phyloP scores from a whole-genome alignment of 2,329 filamentous ascomycete genomes.

The Aspergillus hortae region DNA sequence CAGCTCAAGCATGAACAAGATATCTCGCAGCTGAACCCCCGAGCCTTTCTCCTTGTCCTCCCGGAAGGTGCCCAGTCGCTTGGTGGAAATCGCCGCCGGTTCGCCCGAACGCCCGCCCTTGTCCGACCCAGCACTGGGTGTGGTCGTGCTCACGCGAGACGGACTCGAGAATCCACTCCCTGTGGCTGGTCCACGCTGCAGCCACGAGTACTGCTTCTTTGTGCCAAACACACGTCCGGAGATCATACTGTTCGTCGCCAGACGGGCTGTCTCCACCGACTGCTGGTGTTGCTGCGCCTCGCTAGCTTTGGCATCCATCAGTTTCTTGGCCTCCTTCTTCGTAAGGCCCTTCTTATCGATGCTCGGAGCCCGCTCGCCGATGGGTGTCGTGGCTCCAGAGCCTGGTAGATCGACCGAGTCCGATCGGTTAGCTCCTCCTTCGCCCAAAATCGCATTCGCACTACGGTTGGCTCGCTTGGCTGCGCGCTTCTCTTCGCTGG shows the following conservation, averaged over 20 bases:
- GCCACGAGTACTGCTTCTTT: conserved; percentile 49
- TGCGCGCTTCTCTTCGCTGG: conserved; percentile 68
- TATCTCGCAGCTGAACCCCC: conserved; percentile 80
- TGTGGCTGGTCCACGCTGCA: conserved; percentile 35
- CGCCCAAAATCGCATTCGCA: conserved; percentile 51
- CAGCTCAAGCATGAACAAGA: conserved; percentile 72
- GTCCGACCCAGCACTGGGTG: conserved; percentile 27
- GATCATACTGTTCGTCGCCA: conserved; percentile 65
- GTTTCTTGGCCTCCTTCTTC: conserved; percentile 83
- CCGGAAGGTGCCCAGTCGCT: conserved; percentile 68
- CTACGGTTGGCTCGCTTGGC: conserved; percentile 65
- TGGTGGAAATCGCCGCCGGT: conserved; percentile 43
- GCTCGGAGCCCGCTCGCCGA: conserved; percentile 55
- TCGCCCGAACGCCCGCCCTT: conserved; percentile 27
- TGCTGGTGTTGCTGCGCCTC: conserved; percentile 76
- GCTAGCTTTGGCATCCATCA: conserved; percentile 67
- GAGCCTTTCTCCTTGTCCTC: conserved; percentile 74
- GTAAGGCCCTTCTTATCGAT: conserved; percentile 64
- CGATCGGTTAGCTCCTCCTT: conserved; percentile 47
- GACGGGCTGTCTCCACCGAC: conserved; percentile 77
- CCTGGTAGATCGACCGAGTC: conserved; percentile 59
- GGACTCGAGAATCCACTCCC: conserved; percentile 39
- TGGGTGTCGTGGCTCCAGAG: conserved; percentile 53
- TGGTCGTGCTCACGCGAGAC: conserved; percentile 28
- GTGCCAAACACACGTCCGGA: conserved; percentile 47